Conservation (phyloP, 148 eudicot species). For the Rhododendron williamsianum region DNA sequence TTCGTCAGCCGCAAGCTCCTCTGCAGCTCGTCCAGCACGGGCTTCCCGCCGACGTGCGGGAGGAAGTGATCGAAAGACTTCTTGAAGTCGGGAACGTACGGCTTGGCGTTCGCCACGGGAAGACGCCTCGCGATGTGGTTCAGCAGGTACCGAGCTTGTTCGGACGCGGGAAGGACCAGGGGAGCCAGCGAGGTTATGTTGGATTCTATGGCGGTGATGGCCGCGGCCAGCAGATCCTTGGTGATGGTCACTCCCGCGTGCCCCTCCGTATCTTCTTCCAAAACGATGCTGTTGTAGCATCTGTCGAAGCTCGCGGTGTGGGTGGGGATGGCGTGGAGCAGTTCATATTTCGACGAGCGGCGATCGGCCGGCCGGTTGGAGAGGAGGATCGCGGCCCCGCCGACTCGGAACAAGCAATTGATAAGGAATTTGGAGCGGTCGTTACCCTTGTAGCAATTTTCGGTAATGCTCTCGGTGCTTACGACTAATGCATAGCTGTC, state of each 20-base stretch:
- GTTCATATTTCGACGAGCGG: slow-evolving; percentile 27
- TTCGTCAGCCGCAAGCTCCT: slow-evolving; percentile 11
- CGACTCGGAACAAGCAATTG: slow-evolving; percentile 31
- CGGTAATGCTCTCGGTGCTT: slow-evolving; percentile 16
- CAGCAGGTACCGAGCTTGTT: slow-evolving; percentile 8
- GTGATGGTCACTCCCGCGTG: slow-evolving; percentile 23
- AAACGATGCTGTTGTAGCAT: slow-evolving; percentile 25
- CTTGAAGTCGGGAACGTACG: slow-evolving; percentile 15
- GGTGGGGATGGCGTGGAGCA: slow-evolving; percentile 27
- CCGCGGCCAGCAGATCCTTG: slow-evolving; percentile 22
- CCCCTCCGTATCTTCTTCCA: slow-evolving; percentile 32
- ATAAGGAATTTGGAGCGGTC: slow-evolving; percentile 14
- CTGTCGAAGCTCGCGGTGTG: slow-evolving; percentile 22
- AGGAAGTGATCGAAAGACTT: slow-evolving; percentile 20
- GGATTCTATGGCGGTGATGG: slow-evolving; percentile 19
- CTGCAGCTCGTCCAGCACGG: slow-evolving; percentile 21
- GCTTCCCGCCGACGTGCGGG: slow-evolving; percentile 24
- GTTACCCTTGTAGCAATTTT: slow-evolving; percentile 11
- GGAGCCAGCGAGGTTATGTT: slow-evolving; percentile 20
- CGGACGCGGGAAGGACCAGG: slow-evolving; percentile 28
- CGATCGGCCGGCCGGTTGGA: slow-evolving; percentile 22
- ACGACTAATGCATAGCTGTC: slow-evolving; percentile 9
- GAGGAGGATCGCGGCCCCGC: slow-evolving; percentile 35
- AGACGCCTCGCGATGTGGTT: not conserved
- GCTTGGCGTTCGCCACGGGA: not conserved